These are phyloP conservation scores for Talaromyces sp. DNA, from an alignment of 2,329 filamentous ascomycete species.

Conservation along the genomic window DNA sequence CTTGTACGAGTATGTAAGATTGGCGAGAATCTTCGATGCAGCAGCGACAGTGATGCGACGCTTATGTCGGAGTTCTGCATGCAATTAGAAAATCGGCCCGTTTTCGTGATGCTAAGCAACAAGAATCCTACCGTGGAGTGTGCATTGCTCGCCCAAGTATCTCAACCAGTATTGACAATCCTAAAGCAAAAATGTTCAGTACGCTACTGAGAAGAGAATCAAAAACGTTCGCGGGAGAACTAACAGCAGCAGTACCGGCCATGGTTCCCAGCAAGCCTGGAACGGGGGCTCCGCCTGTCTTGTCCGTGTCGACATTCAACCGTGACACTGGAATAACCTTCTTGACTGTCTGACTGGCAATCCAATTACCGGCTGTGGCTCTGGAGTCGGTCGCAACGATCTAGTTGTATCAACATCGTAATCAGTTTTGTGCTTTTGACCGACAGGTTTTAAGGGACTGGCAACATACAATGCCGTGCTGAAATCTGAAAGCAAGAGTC, in stretches of 20 bases:
- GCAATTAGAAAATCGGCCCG: conserved; percentile 3
- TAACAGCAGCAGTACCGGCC: conserved; percentile 90
- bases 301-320: conserved; percentile 36
- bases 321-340: conserved; percentile 71
- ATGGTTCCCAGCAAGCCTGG: conserved; percentile 80
- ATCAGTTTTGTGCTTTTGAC: neutral
- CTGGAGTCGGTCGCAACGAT: conserved; percentile 97
- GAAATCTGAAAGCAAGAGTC: conserved; percentile 94
- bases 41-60: conserved; percentile 96
- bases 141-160: conserved; percentile 98
- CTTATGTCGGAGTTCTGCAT: conserved; percentile 83
- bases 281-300: conserved; percentile 27
- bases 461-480: conserved; percentile 71
- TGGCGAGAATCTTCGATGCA: conserved; percentile 96
- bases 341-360: conserved; percentile 98
- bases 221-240: conserved; percentile 22
- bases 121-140: conserved; percentile 64
- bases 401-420: conserved; percentile 17
- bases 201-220: neutral
- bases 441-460: neutral
- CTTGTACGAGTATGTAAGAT: conserved; percentile 98
- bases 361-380: conserved; percentile 97
- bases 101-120: neutral
- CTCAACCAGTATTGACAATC: conserved; percentile 99
- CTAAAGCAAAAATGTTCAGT: conserved; percentile 33